Evolutionary conservation across 2,329 filamentous ascomycete species (phyloP), one percentile per base, ranked within the genome.

Genomic region (Colletotrichum acutatum): DNA sequence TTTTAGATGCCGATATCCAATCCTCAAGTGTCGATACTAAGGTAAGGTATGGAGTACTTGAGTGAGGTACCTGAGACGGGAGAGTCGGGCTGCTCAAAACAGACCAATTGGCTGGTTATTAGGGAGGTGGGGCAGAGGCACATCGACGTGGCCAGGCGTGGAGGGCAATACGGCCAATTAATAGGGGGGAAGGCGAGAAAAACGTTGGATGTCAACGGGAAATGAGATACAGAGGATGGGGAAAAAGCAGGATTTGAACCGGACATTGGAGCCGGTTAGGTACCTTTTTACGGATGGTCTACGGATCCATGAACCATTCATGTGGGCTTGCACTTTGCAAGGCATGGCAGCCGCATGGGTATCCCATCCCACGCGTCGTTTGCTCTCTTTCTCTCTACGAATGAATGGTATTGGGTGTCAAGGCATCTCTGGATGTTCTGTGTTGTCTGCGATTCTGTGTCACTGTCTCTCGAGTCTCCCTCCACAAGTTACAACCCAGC

Each of bases 191-290:
- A 34, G 52, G 59, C 30, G 16, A 14, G 37, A 42, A 32, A 30
- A 54, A 16, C 34, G n/a, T 28, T 12, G 28, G 30, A 57, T 32
- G 46, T 42, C 14, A 30, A 67, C 49, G 53, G 67, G 68, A 66
- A 70, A 70, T 60, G 54, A 70, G 22, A 30, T 32, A 52, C 59
- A 24, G 22, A 30, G 9, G 56, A 58, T 6, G n/a, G 19, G 6
- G 22, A 24, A 61, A 65, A 65, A 60, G 54, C 61, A 66, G 67
- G 67, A 62, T 63, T 63, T 68, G 24, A 19, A 26, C 58, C 32
- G 34, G 59, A 56, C 46, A 30, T 49, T 57, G 52, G 62, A 46
- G 22, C 42, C 30, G 14, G 32, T 28, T 22, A 49, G 24, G 16
- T 30, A 30, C 19, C 19, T 49, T n/a, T 49, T n/a, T 49, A 49